Base-by-base conservation (phyloP, 352 stramenopile genomes). In the Globisporangium rhizosaccharum region DNA sequence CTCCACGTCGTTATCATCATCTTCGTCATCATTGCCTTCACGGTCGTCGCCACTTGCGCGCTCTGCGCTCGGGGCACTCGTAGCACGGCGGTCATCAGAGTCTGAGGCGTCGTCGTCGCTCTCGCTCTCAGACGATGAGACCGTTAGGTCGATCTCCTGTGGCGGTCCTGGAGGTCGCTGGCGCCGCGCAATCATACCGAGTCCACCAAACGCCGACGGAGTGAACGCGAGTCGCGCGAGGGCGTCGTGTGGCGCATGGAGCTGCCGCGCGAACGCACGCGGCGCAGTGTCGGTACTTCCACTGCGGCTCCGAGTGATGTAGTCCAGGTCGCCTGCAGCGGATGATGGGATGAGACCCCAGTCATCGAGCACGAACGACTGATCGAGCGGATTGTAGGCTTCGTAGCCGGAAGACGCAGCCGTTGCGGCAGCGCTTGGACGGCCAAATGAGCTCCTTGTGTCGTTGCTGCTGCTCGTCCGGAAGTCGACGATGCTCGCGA, bases 111-210 rank as follows among this genome's bases (percentile, higher is more conserved):
- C 60, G 23, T 59, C 51, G 41, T 82, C 71, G 41, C 47, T 52
- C 28, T 86, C 74, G 44, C 61, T 71, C 26, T 90, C 82, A 1
- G 67, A 78, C 0, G 74, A 77, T 2, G 75, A 85, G 20, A 83
- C 56, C 7, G 82, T 92, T 41, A 92, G 62, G 37, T 92, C 82
- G 51, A 92, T 92, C 49, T 86, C 70, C 49, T 82, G 67, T 3
- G 67, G 62, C 3, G 55, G 67, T 39, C 42, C 41, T 0, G 44
- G 41, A 3, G 46, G 10, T 12, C n/a, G 28, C 10, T n/a, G 41
- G 15, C 18, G 41, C 41, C 7, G 14, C 14, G 41, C 15, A 5
- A 20, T 18, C 41, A 46, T 10, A 6, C 5, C 41, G 15, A 46
- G 33, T 1, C 33, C 33, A 39, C 33, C 33, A 12, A 39, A 39